Conservation (phyloP, 768 basidiomycete species). For the Lactarius hengduanensis region DNA sequence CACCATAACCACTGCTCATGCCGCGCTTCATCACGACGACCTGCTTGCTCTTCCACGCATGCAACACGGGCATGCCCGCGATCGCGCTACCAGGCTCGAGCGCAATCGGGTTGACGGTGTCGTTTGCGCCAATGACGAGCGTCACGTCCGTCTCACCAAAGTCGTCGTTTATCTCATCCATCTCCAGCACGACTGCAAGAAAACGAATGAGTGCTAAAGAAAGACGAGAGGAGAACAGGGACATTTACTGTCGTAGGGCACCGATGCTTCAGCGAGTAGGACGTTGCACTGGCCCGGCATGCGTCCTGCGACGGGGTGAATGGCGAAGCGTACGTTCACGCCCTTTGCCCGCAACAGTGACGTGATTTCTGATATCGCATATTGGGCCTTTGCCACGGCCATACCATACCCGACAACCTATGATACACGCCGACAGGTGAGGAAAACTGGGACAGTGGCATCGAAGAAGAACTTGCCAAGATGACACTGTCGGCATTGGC, state of each 20-base stretch:
- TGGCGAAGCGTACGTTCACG: conserved; percentile 80
- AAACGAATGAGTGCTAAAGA: background rate
- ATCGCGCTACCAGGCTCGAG: conserved; percentile 84
- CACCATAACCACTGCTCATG: conserved; percentile 85
- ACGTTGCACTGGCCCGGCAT: conserved; percentile 96
- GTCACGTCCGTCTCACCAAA: conserved; percentile 88
- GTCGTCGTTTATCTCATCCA: conserved; percentile 95
- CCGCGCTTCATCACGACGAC: conserved; percentile 93
- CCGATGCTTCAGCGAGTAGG: conserved; percentile 85
- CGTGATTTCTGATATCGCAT: conserved; percentile 70
- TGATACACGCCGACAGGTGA: background rate
- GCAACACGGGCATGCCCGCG: conserved; percentile 89
- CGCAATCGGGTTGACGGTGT: conserved; percentile 90
- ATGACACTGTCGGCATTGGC: conserved; percentile 82
- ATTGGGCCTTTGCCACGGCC: conserved; percentile 91
- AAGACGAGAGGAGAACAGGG: conserved; percentile 10
- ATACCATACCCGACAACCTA: conserved; percentile 87
- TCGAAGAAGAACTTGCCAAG: conserved; percentile 44
- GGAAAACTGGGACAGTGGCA: background rate
- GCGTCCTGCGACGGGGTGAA: conserved; percentile 88
- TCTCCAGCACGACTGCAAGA: conserved; percentile 77
- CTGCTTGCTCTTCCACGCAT: conserved; percentile 92
- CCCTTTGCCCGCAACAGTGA: conserved; percentile 68
- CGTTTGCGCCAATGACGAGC: conserved; percentile 88
- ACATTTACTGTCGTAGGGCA: conserved; percentile 79